A percentile compares a stretch with the other conserved stretches of the same genome.
These are phyloP conservation scores for Trametes sp. DNA, from an alignment of 1,284 basidiomycete genomes.

Conservation along the genomic window DNA sequence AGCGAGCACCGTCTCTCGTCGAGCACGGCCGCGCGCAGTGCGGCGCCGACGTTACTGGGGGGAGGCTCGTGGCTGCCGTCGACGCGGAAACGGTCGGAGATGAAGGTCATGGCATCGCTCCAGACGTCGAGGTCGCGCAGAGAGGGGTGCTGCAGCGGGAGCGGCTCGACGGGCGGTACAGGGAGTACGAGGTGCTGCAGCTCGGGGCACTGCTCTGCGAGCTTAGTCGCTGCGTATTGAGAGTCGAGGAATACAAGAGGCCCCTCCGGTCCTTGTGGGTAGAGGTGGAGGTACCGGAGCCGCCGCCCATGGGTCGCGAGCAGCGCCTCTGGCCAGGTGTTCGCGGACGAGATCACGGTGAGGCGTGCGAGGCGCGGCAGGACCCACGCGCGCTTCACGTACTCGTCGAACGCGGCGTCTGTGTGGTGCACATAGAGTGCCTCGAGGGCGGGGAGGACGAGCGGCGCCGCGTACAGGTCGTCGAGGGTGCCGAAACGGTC, in stretches of 20 bases:
- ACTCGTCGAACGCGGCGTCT: not conserved
- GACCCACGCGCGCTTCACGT: not conserved
- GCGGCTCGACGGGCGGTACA: not conserved
- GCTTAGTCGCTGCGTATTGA: not conserved
- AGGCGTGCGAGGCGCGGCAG: not conserved
- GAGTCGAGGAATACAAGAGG: too few relatives aligned
- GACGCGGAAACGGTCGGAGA: too few relatives aligned
- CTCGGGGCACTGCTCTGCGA: not conserved
- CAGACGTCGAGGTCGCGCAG: not conserved
- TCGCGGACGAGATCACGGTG: not conserved
- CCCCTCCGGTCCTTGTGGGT: not conserved
- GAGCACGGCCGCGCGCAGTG: not conserved
- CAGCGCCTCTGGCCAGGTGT: not conserved
- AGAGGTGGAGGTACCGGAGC: not conserved
- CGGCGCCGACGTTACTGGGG: not conserved
- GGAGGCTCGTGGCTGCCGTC: not conserved
- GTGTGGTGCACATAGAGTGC: not conserved
- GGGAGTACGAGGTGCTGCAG: not conserved
- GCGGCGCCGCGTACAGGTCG: not conserved
- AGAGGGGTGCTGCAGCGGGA: not conserved
- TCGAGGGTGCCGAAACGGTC: not conserved
- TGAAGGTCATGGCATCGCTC: not conserved
- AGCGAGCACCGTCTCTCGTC: not conserved
- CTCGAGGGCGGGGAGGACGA: not conserved
- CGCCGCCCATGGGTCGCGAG: not conserved